Conservation (phyloP, 2,329 filamentous ascomycete species). For the Alternaria alternata region DNA sequence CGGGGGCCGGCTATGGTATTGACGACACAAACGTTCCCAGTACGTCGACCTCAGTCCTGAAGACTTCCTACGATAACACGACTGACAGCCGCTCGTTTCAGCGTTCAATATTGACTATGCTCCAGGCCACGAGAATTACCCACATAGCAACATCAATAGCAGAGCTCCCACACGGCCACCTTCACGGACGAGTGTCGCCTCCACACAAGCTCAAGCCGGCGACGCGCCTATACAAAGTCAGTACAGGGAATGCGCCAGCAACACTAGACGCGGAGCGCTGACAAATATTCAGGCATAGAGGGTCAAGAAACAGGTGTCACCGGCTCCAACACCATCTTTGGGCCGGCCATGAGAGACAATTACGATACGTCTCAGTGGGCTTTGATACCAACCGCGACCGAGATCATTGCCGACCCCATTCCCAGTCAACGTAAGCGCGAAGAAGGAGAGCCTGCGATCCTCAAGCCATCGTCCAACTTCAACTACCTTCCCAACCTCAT, state of each 20-base stretch:
- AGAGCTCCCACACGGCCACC: conserved; percentile 48
- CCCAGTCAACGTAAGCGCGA: conserved; percentile 57
- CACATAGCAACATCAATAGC: conserved; percentile 43
- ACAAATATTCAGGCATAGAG: conserved; percentile 41
- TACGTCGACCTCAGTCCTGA: conserved; percentile 27
- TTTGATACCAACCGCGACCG: conserved; percentile 59
- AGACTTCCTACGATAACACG: conserved; percentile 6
- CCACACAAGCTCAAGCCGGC: conserved; percentile 39
- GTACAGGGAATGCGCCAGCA: conserved; percentile 14
- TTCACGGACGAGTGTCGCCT: conserved; percentile 44
- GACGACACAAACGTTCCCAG: conserved; percentile 35
- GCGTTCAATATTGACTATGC: conserved; percentile 49
- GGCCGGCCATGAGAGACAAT: conserved; percentile 62
- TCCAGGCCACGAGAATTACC: conserved; percentile 40
- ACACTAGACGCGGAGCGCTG: conserved; percentile 12
- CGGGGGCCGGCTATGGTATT: conserved; percentile 43
- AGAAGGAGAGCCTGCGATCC: conserved; percentile 62
- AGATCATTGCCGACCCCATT: conserved; percentile 63
- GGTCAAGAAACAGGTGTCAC: conserved; percentile 65
- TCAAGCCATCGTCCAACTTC: conserved; percentile 63
- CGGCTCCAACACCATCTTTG: conserved; percentile 56
- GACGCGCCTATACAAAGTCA: conserved; percentile 47
- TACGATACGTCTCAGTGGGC: conserved; percentile 66
- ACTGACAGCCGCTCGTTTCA: conserved; percentile 29
- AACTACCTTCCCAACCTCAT: conserved; percentile 66